Base-by-base conservation (phyloP, 108 stramenopile species). In the Nitzschia sp. region DNA sequence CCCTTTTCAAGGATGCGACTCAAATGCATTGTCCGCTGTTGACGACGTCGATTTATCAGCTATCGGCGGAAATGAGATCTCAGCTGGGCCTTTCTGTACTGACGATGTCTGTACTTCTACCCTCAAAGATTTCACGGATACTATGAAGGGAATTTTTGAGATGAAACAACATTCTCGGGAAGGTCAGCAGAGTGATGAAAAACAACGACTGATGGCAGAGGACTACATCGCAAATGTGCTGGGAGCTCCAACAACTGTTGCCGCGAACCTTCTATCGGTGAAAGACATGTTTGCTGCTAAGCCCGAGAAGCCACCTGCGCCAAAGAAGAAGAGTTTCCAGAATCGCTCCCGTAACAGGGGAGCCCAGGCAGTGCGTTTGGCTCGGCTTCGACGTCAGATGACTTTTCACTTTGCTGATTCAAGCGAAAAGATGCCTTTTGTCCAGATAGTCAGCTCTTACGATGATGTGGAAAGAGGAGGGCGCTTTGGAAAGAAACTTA, bases 41-140 rank as follows among this genome's bases (percentile, higher is more conserved):
- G 68, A 76, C 54, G 75, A 76, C 21, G 62, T 22, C 41, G 75
- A 76, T n/a, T 33, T 76, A 11, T 30, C 60, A 44, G 53, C 66
- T 45, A 66, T 32, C 13, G 36, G 11, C n/a, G 52, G 38, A 19
- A 69, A 69, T 44, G 68, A 63, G 15, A 31, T 66, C 16, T 22
- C 48, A 30, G 28, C 45, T 16, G 75, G 63, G 1, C 75, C 75
- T 1, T 81, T 78, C 62, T 81, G 80, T 58, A 55, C 80, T 22
- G 80, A 81, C 58, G 80, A 81, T 34, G 47, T 81, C 22, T 81
- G 80, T 34, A 69, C 76, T 4, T 41, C 52, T 28, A 64, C 55
- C 26, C 56, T 81, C 30, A 76, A 77, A 16, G 80, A 81, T 36
- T 77, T 81, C 45, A 73, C 75, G 21, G 76, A 76, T 27, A 72